Evolutionary conservation across 768 basidiomycete genomes (phyloP).

Genomic region (Tephrocybe sp.): DNA sequence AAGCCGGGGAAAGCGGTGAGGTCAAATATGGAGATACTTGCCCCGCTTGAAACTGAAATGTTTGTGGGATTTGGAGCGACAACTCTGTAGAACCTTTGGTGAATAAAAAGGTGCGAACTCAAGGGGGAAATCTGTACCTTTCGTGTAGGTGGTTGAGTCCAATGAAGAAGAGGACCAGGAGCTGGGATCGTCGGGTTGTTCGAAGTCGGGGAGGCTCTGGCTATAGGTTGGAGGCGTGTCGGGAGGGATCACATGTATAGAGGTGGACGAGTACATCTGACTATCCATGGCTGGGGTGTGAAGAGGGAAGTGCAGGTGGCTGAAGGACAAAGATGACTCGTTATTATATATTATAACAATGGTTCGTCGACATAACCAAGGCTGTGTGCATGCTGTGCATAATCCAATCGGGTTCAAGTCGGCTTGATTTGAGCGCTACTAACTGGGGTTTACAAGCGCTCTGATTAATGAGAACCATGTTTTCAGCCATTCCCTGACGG

Average conservation of each 20-base stretch:
- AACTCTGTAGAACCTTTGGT: constrained; percentile 1
- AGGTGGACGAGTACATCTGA: not conserved
- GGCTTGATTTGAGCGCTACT: too few relatives aligned
- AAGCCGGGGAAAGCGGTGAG: constrained; percentile 7
- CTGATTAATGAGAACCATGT: too few relatives aligned
- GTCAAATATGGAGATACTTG: constrained; percentile 2
- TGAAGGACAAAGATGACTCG: not conserved
- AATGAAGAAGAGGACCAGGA: too few relatives aligned
- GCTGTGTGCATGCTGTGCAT: too few relatives aligned
- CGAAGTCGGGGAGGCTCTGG: not conserved
- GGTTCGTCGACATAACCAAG: too few relatives aligned
- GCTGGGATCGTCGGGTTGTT: too few relatives aligned
- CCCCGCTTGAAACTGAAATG: not conserved
- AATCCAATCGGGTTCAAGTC: too few relatives aligned
- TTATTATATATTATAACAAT: not conserved
- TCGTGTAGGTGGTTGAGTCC: too few relatives aligned
- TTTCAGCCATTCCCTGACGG: too few relatives aligned
- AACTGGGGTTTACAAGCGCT: too few relatives aligned
- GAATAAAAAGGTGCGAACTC: not conserved
- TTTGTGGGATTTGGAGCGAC: not conserved
- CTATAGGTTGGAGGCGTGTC: constrained; percentile 4
- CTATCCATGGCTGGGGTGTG: constrained; percentile 5
- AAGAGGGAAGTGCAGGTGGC: not conserved
- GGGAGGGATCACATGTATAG: constrained; percentile 12
- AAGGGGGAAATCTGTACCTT: constrained; percentile 3